These are phyloP conservation scores for Scutellaria baicalensis DNA, from an alignment of 257 asterid genomes.

Conservation along the genomic window DNA sequence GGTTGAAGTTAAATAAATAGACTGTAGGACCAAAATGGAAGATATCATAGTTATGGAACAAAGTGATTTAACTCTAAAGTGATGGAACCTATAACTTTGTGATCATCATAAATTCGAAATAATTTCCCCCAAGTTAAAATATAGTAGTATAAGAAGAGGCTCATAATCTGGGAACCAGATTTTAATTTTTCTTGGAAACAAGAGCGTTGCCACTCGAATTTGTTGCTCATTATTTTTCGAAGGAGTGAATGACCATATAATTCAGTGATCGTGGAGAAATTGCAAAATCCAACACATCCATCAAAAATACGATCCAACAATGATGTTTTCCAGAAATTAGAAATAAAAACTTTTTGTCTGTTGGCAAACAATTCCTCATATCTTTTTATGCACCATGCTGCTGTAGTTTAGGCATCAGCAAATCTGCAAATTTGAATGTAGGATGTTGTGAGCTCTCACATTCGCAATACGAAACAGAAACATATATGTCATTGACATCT, in stretches of 20 bases:
- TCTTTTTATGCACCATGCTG: neutral
- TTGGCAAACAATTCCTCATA: too few relatives aligned
- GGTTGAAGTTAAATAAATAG: too few relatives aligned
- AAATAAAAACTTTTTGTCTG: too few relatives aligned
- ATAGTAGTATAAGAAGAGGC: too few relatives aligned
- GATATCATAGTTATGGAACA: too few relatives aligned
- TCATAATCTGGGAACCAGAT: neutral
- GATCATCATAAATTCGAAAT: too few relatives aligned
- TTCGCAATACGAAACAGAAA: neutral
- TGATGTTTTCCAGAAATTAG: neutral
- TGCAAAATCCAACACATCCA: constrained; percentile 3
- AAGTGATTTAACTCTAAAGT: too few relatives aligned
- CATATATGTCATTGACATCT: neutral
- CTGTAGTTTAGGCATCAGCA: constrained; percentile 46
- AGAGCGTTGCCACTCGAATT: neutral
- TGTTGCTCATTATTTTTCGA: neutral
- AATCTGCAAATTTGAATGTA: constrained; percentile 33
- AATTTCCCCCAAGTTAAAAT: too few relatives aligned
- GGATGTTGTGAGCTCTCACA: neutral
- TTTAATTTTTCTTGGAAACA: neutral
- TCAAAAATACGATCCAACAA: neutral
- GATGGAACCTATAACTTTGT: too few relatives aligned
- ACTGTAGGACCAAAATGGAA: too few relatives aligned
- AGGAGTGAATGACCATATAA: neutral
- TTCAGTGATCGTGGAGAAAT: neutral